Percentiles rank a stretch among this genome's conserved stretches.
Evolutionary conservation across 306 rosid species (phyloP).

Genomic region (Biancaea sappan): DNA sequence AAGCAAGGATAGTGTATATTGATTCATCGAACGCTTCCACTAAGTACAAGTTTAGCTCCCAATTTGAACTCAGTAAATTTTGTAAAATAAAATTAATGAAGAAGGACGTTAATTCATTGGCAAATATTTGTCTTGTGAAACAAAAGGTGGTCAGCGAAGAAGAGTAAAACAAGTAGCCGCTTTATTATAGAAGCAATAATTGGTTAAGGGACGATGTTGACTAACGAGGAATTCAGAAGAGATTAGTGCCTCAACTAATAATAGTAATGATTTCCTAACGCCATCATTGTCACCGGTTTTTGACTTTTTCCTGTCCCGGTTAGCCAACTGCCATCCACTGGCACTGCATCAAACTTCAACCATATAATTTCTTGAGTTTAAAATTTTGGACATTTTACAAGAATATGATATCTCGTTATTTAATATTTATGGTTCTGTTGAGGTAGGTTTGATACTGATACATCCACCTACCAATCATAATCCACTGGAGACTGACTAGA

Average conservation of each 20-base stretch:
- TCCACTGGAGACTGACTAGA: background rate
- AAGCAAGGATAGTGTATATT: no score
- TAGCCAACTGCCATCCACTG: no score
- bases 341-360: no score
- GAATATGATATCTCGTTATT: background rate
- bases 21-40: no score
- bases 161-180: background rate
- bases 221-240: background rate
- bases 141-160: background rate
- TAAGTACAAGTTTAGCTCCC: no score
- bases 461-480: background rate
- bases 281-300: background rate
- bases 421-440: background rate
- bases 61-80: no score
- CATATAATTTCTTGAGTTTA: background rate
- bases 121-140: conserved; percentile 35
- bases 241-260: background rate
- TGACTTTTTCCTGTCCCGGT: background rate
- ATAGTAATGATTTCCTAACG: background rate
- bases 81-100: no score
- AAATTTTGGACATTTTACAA: background rate
- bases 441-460: no score
- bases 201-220: background rate
- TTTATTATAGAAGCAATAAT: no score
- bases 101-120: no score